These are phyloP conservation scores for Farysia itapuensis DNA, from an alignment of 1,284 basidiomycete species.

Conservation along the genomic window DNA sequence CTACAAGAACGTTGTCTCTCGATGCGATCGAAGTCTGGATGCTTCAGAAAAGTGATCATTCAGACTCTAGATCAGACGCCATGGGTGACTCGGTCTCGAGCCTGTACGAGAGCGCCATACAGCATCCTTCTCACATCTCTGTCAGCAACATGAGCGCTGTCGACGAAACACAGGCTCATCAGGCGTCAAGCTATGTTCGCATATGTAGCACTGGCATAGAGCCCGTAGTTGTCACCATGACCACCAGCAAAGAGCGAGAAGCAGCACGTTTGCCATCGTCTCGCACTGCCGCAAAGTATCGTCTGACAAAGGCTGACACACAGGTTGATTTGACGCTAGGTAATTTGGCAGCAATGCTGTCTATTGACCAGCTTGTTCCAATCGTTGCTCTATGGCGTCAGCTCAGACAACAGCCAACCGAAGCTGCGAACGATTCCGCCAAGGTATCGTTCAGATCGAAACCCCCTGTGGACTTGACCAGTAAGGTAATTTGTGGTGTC, in stretches of 20 bases:
- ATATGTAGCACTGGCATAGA: not conserved
- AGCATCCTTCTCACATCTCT: not conserved
- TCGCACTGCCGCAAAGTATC: no score
- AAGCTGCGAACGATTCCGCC: no score
- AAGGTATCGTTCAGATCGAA: no score
- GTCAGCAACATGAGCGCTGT: no score
- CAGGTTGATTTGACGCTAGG: conserved; percentile 21
- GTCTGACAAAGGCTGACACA: no score
- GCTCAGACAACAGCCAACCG: no score
- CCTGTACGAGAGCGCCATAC: conserved; percentile 30
- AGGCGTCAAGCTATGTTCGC: not conserved
- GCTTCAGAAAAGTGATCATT: no score
- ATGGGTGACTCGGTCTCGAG: conserved; percentile 25
- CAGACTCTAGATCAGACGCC: no score
- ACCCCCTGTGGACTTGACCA: not conserved
- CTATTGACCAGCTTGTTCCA: conserved; percentile 16
- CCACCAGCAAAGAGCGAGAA: conserved; percentile 19
- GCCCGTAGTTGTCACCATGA: not conserved
- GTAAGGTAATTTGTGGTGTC: conserved; percentile 5
- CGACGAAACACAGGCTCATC: no score
- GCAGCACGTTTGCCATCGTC: no score
- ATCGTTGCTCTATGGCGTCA: not conserved
- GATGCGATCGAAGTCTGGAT: no score
- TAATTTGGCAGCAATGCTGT: conserved; percentile 12
- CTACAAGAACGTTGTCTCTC: no score